Evolutionary conservation across 225 moss, liverwort and hornwort species (phyloP).

Genomic region (Bryoerythrophyllum caledonicum): DNA sequence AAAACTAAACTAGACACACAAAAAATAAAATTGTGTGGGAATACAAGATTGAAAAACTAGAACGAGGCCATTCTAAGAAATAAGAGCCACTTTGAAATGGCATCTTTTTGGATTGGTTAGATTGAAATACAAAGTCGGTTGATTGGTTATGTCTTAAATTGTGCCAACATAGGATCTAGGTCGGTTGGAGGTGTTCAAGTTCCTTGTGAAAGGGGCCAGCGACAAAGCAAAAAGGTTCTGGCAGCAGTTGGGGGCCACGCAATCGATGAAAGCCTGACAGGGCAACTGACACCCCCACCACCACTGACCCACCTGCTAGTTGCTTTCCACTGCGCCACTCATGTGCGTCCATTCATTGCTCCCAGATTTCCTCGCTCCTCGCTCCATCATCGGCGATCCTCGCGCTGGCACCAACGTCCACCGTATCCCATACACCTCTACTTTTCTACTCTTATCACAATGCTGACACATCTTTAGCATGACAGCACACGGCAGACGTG

Average conservation of each 20-base stretch:
- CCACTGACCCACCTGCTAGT: constrained; percentile 8
- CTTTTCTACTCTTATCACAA: background rate
- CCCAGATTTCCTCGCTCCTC: constrained; percentile 8
- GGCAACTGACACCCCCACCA: background rate
- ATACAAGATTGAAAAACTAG: no score
- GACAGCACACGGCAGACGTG: background rate
- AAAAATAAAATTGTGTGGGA: no score
- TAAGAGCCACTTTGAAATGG: no score
- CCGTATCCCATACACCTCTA: no score
- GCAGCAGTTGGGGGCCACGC: background rate
- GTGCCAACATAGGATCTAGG: no score
- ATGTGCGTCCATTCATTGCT: constrained; percentile 27
- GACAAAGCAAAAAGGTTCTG: background rate
- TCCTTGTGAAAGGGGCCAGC: constrained; percentile 12
- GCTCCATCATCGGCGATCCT: background rate
- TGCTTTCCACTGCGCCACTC: constrained; percentile 14
- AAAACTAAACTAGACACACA: no score
- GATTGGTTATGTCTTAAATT: no score
- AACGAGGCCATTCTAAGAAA: no score
- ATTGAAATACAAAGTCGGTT: no score
- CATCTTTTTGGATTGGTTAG: no score
- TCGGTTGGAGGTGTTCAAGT: background rate
- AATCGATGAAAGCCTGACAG: constrained; percentile 19
- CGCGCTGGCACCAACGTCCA: background rate
- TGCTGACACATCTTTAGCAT: background rate